Base-by-base conservation (phyloP, 2,329 filamentous ascomycete genomes). In the Seiridium cupressi region DNA sequence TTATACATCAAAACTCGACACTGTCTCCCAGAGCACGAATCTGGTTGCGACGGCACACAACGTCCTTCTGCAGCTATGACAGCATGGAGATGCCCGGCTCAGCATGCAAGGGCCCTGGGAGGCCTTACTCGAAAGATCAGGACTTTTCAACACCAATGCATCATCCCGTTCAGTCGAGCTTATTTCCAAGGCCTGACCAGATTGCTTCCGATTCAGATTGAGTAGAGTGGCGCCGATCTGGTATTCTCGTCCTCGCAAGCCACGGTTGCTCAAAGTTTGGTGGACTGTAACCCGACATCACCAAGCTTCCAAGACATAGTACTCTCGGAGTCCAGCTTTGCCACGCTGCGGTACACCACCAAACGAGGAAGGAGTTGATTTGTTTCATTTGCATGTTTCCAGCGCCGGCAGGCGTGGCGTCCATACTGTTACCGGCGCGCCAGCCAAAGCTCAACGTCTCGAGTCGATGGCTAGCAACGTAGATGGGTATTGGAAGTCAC, bases 191-290 rank as follows among this genome's bases (percentile, higher is more conserved):
- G 32, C 18, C 35, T 13, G 34, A 26, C 34, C 55, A 48, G n/a
- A 48, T 47, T 57, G 34, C 13, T 18, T 18, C 26, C 42, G 55
- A 48, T 58, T 51, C 55, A 58, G 55, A 42, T 58, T 58, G 38
- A 58, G 44, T 58, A 32, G 46, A 42, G 47, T 38, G 31, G 46
- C 46, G 44, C 31, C 5, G 44, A 46, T 18, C 3, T n/a, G 5
- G 32, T 46, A 26, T 48, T 57, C 26, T 38, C 55, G 31, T 57
- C 32, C 31, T 38, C 18, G 55, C 34, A 57, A 57, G 55, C 55
- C 35, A 34, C 32, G 26, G 55, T 47, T 35, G 55, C 44, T 48
- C 55, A 48, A 57, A 48, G 44, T 48, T 44, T 44, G 34, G 40
- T 48, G 55, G 13, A 48, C 1, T 31, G 34, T 47, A 9, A n/a